Conservation (phyloP, 2,329 filamentous ascomycete genomes). For the Didymella pinodella region DNA sequence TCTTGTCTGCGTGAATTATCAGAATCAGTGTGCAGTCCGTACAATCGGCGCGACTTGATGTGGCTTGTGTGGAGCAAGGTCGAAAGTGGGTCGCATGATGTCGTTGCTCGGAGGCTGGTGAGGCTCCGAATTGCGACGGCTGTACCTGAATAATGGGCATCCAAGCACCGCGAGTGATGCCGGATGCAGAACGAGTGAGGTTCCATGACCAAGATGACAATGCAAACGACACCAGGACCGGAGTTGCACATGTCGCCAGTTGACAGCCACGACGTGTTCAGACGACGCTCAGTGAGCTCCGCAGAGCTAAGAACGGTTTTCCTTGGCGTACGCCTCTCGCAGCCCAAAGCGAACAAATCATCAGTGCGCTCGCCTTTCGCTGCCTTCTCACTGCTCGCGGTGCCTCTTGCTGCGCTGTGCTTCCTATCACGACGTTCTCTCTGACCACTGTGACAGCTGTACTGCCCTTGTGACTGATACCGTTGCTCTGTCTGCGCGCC, state of each 20-base stretch:
- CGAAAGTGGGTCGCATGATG: conserved; percentile 19
- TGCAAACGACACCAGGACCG: not conserved
- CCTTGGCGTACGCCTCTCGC: conserved; percentile 19
- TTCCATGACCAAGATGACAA: conserved; percentile 1
- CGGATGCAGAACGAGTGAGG: conserved; percentile 8
- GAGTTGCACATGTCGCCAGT: conserved; percentile 9
- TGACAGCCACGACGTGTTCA: conserved; percentile 18
- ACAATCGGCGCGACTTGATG: conserved; percentile 12
- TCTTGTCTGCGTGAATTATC: conserved; percentile 18
- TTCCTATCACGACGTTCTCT: conserved; percentile 9
- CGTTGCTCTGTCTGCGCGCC: conserved; percentile 8
- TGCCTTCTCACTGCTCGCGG: conserved; percentile 7
- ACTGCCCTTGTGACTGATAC: conserved; percentile 20
- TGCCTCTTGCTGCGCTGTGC: conserved; percentile 20
- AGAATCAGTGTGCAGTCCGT: not conserved
- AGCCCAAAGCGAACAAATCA: conserved; percentile 15
- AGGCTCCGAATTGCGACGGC: conserved; percentile 1
- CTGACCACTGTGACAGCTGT: conserved; percentile 18
- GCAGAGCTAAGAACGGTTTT: conserved; percentile 17
- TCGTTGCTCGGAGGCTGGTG: conserved; percentile 18
- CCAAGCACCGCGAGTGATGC: conserved; percentile 1
- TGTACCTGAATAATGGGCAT: not conserved
- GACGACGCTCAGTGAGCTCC: conserved; percentile 19
- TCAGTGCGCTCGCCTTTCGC: conserved; percentile 10
- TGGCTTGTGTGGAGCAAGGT: conserved; percentile 20